Conservation (phyloP, 257 asterid species). For the Solanum microdontum region DNA sequence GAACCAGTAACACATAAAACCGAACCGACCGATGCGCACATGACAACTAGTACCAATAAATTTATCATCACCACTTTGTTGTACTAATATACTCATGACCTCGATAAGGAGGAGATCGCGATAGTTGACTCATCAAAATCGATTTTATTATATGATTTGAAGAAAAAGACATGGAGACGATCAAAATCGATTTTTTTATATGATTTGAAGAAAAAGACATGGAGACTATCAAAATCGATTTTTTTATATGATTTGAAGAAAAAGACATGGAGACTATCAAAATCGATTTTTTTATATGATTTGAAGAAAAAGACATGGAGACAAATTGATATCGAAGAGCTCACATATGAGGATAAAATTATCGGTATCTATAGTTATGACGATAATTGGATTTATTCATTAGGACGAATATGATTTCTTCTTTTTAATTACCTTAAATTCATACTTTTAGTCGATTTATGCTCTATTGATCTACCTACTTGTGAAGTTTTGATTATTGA, state of each 20-base stretch:
- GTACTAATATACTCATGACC: background rate
- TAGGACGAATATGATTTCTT: background rate
- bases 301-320: background rate
- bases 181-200: too few relatives aligned
- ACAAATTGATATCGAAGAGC: background rate
- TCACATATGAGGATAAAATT: background rate
- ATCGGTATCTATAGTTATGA: background rate
- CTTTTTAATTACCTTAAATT: background rate
- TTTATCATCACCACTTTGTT: background rate
- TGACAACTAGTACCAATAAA: background rate
- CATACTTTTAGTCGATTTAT: background rate
- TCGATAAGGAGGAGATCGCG: background rate
- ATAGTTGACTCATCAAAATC: background rate
- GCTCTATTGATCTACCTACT: background rate
- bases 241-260: too few relatives aligned
- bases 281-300: background rate
- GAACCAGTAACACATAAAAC: too few relatives aligned
- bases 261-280: too few relatives aligned
- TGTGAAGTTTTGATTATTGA: background rate
- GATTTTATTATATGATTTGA: background rate
- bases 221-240: background rate
- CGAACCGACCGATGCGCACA: too few relatives aligned
- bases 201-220: background rate
- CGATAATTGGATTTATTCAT: background rate
- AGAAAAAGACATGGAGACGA: background rate